A percentile compares a stretch with the other conserved stretches of the same genome.
These are phyloP conservation scores for Schizosaccharomyces versatilis DNA, from an alignment of 1,139 yeast genomes.

Conservation along the genomic window DNA sequence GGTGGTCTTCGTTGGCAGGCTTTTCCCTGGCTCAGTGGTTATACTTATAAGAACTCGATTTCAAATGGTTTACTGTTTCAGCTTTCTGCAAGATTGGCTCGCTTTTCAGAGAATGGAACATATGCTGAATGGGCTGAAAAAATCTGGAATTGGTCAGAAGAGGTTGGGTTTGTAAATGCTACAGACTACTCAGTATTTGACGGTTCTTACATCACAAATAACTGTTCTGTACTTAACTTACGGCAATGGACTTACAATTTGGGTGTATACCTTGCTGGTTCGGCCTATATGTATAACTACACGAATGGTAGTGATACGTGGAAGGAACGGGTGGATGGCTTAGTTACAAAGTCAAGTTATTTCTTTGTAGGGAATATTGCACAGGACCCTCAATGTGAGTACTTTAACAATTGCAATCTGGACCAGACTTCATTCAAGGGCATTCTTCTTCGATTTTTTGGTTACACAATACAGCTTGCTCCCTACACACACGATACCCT, in stretches of 20 bases:
- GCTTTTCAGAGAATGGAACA: constrained; percentile 41
- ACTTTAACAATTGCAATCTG: constrained; percentile 33
- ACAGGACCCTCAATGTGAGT: constrained; percentile 53
- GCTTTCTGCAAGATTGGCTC: constrained; percentile 54
- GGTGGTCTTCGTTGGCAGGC: constrained; percentile 84
- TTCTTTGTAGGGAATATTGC: constrained; percentile 28
- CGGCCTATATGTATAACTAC: constrained; percentile 45
- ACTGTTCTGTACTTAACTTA: constrained; percentile 34
- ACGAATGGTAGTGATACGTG: constrained; percentile 33
- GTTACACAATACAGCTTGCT: constrained; percentile 36
- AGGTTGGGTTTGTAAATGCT: constrained; percentile 26
- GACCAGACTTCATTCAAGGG: constrained; percentile 69
- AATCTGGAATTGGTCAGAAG: constrained; percentile 50
- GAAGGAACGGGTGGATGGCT: constrained; percentile 30
- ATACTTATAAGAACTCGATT: constrained; percentile 56
- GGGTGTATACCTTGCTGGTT: constrained; percentile 51
- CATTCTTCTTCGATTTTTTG: constrained; percentile 43
- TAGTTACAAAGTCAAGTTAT: constrained; percentile 31
- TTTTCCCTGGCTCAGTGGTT: constrained; percentile 53
- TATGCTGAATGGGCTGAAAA: constrained; percentile 43
- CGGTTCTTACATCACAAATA: constrained; percentile 39
- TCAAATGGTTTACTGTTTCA: constrained; percentile 62
- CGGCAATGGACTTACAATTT: constrained; percentile 61
- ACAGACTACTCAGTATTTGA: constrained; percentile 30
- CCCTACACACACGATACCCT: constrained; percentile 30